Base-by-base conservation (phyloP, 2,329 filamentous ascomycete species). In the Aureobasidium lini region DNA sequence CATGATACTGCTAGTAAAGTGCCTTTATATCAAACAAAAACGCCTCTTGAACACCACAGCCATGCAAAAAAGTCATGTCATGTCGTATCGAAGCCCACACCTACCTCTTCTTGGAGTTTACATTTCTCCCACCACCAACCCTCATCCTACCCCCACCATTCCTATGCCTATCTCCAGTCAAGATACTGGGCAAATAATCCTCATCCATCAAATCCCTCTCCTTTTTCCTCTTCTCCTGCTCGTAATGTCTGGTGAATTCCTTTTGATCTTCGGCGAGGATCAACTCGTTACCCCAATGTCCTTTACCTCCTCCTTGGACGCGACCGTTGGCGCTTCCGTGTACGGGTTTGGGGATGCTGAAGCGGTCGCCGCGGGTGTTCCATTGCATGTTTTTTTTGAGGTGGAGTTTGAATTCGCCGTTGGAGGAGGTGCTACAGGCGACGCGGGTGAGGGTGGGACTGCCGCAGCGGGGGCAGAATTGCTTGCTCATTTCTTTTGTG, bases 191-290 rank as follows among this genome's bases (percentile, higher is more conserved):
- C 63, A 97, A 74, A 71, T 92, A 95, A 73, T 99, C 93, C 70
- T 95, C 87, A 70, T 97, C 93, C 93, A 97, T 95, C 60, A 96
- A 75, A 73, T 96, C 90, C 69, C 84, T 86, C 71, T 89, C 84
- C 69, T 86, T 86, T 57, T 64, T 63, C 53, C 87, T 83, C 66
- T 81, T 83, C 70, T 88, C 83, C 65, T 85, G 81, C 3, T 81
- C 81, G 15, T 82, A 72, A 57, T 85, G 85, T 64, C 81, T 79
- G 43, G 82, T 72, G 72, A 89, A 97, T 77, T 99, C 94, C 77
- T 95, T 96, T 78, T 99, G 94, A 71, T 99, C 94, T 75, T 96
- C 93, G 0, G 91, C 85, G 9, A 99, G 76, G 57, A 99, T 89
- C 64, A 99, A 76, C 37, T 87, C 85, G 42, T 82, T 81, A 9